Conservation (phyloP, 176 grass and related monocot species). For the Chloris gayana region DNA sequence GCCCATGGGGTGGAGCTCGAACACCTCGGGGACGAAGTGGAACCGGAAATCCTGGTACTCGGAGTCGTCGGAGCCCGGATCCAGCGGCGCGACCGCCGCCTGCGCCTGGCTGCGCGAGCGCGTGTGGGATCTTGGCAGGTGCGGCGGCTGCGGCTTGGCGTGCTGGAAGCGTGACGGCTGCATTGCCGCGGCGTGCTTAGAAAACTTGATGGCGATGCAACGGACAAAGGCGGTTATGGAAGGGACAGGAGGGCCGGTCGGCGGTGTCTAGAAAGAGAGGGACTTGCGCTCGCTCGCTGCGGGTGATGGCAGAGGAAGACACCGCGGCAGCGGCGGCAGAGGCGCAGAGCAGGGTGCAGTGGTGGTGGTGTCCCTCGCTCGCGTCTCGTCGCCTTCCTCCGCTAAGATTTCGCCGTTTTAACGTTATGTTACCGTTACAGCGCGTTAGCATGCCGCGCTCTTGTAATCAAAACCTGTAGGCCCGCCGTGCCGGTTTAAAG, state of each 20-base stretch:
- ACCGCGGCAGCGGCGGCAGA: conserved; percentile 6
- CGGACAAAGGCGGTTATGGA: conserved; percentile 49
- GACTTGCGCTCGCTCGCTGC: background rate
- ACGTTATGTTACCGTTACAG: conserved; percentile 46
- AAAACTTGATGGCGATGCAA: conserved; percentile 31
- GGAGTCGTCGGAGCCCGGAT: background rate
- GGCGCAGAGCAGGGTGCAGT: background rate
- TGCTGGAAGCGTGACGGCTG: conserved; percentile 43
- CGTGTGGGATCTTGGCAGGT: conserved; percentile 26
- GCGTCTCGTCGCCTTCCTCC: background rate
- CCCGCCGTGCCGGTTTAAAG: conserved; percentile 7
- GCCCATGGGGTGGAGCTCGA: conserved; percentile 48
- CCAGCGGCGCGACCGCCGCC: background rate
- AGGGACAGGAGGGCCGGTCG: conserved; percentile 25
- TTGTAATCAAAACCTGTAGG: conserved; percentile 28
- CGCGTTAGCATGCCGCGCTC: conserved; percentile 5
- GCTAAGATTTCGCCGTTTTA: conserved; percentile 25
- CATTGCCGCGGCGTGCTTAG: conserved; percentile 35
- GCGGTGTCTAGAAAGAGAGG: background rate
- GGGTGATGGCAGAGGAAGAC: conserved; percentile 20
- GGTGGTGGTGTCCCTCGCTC: background rate
- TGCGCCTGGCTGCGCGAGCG: conserved; percentile 38
- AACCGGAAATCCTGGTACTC: conserved; percentile 42
- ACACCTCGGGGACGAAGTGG: conserved; percentile 32
- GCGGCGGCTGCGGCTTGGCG: conserved; percentile 12